phyloP scores from a whole-genome alignment of 2,329 filamentous ascomycete species.

The Penicillium sumatraense region DNA sequence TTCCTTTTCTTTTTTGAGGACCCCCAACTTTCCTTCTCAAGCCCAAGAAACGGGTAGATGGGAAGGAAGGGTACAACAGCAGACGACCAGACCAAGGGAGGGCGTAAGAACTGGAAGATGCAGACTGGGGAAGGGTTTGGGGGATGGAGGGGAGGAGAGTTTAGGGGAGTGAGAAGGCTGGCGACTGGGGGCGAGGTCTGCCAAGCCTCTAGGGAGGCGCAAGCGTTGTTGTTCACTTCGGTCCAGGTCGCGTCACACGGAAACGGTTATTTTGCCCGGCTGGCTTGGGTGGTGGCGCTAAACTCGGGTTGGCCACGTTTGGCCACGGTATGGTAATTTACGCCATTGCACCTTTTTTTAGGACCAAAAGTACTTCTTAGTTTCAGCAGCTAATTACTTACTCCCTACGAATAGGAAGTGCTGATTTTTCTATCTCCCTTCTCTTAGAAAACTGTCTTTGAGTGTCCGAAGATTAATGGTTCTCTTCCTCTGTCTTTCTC shows the following conservation, averaged over 20 bases:
- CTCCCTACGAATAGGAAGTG: not conserved
- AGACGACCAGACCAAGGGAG: slow-evolving; percentile 26
- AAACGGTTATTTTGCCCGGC: slow-evolving; percentile 32
- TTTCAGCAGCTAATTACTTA: not conserved
- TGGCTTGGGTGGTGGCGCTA: slow-evolving; percentile 16
- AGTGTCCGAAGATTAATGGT: too few relatives aligned
- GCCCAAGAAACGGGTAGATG: slow-evolving; percentile 35
- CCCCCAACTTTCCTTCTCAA: slow-evolving; percentile 36
- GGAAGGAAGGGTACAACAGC: slow-evolving; percentile 32
- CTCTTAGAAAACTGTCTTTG: too few relatives aligned
- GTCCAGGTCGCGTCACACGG: slow-evolving; percentile 25
- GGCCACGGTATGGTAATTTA: slow-evolving; percentile 1
- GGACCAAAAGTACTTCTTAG: not conserved
- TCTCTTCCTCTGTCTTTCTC: not conserved
- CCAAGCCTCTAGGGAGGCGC: slow-evolving; percentile 44
- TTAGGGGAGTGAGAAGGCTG: slow-evolving; percentile 16
- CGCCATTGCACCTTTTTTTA: not conserved
- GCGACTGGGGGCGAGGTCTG: slow-evolving; percentile 34
- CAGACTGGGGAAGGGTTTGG: slow-evolving; percentile 25
- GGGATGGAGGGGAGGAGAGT: slow-evolving; percentile 28
- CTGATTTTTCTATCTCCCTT: too few relatives aligned
- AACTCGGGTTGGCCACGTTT: slow-evolving; percentile 4
- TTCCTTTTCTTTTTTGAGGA: not conserved
- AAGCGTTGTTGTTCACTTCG: slow-evolving; percentile 28
- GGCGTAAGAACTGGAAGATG: slow-evolving; percentile 29